Conservation (phyloP, 2,329 filamentous ascomycete genomes). For the Alternaria triticina region DNA sequence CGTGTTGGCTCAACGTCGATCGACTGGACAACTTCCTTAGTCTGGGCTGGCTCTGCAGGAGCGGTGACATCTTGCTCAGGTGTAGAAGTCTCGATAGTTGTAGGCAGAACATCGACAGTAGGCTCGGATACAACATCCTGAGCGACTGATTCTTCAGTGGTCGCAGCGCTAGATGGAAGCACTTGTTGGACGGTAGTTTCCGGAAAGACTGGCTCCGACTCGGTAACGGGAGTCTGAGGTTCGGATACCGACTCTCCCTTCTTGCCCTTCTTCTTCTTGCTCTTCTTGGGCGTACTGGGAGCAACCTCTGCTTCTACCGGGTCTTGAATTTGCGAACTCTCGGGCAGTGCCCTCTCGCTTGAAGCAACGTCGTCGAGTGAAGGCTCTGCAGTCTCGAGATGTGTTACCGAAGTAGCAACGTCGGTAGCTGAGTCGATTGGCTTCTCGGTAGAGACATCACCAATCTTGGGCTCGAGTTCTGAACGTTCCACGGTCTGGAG, state of each 20-base stretch:
- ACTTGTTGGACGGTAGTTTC: constrained; percentile 1
- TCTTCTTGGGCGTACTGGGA: constrained; percentile 27
- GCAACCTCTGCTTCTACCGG: not conserved
- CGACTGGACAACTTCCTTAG: not conserved
- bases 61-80: not conserved
- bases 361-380: not conserved
- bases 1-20: not conserved
- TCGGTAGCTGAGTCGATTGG: not conserved
- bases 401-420: not conserved
- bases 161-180: not conserved
- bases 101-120: not conserved
- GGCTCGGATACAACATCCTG: not conserved
- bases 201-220: constrained; percentile 4
- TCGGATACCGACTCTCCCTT: constrained; percentile 27
- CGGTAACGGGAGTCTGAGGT: constrained; percentile 21
- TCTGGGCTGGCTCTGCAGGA: not conserved
- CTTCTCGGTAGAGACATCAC: not conserved
- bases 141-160: not conserved
- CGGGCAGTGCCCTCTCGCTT: not conserved
- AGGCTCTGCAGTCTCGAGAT: not conserved
- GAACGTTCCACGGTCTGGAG: not conserved
- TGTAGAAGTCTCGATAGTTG: not conserved
- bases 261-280: constrained; percentile 39
- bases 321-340: not conserved
- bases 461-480: not conserved